Conservation (phyloP, 2,329 filamentous ascomycete genomes). For the Penicillium griseofulvum region DNA sequence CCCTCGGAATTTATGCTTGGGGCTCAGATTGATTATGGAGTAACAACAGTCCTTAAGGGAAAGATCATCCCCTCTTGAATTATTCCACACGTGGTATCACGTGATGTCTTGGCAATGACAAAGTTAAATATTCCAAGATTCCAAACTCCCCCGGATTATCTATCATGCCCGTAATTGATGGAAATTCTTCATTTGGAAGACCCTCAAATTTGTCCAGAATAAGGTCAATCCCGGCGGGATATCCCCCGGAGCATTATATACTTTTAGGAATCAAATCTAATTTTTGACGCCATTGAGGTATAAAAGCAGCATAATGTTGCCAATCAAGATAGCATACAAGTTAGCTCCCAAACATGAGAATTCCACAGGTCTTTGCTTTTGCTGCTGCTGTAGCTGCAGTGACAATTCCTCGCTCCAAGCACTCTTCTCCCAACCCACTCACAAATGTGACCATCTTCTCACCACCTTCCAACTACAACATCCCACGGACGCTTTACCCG, state of each 20-base stretch:
- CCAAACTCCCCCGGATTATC: background rate
- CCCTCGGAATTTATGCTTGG: background rate
- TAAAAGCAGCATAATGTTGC: slow-evolving; percentile 2
- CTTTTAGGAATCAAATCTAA: background rate
- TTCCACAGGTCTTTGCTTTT: slow-evolving; percentile 12
- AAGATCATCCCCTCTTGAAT: background rate
- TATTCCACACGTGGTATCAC: background rate
- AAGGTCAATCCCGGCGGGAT: slow-evolving; percentile 25
- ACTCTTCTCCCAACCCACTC: slow-evolving; percentile 27
- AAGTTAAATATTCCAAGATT: no score
- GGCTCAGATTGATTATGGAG: background rate
- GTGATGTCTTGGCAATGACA: background rate
- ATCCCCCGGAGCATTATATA: background rate
- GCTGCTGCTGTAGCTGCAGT: slow-evolving; percentile 11
- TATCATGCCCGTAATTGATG: slow-evolving; percentile 9
- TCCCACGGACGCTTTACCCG: slow-evolving; percentile 53
- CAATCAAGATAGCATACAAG: background rate
- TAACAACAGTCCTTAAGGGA: background rate
- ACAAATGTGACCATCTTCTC: slow-evolving; percentile 40
- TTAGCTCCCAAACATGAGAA: slow-evolving; percentile 14
- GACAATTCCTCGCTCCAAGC: background rate
- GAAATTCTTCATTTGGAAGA: slow-evolving; percentile 7
- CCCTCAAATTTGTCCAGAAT: slow-evolving; percentile 12
- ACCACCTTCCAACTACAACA: slow-evolving; percentile 46
- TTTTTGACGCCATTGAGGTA: background rate